A percentile compares a stretch with the other conserved stretches of the same genome.
These are phyloP conservation scores for Yamadazyma dendronema DNA, from an alignment of 1,139 yeast species.

Conservation along the genomic window DNA sequence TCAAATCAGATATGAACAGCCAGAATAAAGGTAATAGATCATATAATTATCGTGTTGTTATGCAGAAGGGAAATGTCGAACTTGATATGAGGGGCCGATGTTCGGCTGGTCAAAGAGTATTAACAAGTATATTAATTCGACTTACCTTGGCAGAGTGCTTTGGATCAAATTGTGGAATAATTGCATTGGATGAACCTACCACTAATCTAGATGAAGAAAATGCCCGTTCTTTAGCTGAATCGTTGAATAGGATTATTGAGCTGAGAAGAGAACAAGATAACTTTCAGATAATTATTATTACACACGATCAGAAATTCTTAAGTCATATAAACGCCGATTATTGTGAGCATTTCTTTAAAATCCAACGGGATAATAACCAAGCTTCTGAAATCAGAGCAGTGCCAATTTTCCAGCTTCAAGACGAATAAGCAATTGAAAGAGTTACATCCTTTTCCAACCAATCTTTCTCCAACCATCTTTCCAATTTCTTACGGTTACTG, in stretches of 20 bases:
- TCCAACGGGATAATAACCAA: constrained; percentile 77
- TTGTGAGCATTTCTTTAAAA: constrained; percentile 85
- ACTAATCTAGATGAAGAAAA: constrained; percentile 92
- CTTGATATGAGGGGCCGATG: constrained; percentile 98
- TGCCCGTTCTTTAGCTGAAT: constrained; percentile 80
- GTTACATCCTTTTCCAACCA: constrained; percentile 69
- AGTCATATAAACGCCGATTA: constrained; percentile 83
- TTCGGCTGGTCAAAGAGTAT: constrained; percentile 96
- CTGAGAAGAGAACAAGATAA: constrained; percentile 75
- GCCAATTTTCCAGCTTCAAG: constrained; percentile 42
- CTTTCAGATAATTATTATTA: constrained; percentile 90
- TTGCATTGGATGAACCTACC: constrained; percentile 97
- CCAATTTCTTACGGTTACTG: constrained; percentile 24
- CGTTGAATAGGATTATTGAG: constrained; percentile 74
- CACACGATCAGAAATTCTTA: constrained; percentile 92
- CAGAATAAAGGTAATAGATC: constrained; percentile 63
- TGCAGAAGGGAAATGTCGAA: constrained; percentile 90
- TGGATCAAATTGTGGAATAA: constrained; percentile 92
- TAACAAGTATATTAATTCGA: constrained; percentile 88
- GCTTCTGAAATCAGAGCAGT: constrained; percentile 63
- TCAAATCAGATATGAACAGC: constrained; percentile 72
- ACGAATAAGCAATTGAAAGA: constrained; percentile 17
- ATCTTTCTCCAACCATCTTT: constrained; percentile 66
- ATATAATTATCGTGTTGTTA: constrained; percentile 90
- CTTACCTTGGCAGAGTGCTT: constrained; percentile 94